A percentile compares a stretch with the other conserved stretches of the same genome.
phyloP scores from a whole-genome alignment of 2,329 filamentous ascomycete genomes.

The Ophiostoma sp. region DNA sequence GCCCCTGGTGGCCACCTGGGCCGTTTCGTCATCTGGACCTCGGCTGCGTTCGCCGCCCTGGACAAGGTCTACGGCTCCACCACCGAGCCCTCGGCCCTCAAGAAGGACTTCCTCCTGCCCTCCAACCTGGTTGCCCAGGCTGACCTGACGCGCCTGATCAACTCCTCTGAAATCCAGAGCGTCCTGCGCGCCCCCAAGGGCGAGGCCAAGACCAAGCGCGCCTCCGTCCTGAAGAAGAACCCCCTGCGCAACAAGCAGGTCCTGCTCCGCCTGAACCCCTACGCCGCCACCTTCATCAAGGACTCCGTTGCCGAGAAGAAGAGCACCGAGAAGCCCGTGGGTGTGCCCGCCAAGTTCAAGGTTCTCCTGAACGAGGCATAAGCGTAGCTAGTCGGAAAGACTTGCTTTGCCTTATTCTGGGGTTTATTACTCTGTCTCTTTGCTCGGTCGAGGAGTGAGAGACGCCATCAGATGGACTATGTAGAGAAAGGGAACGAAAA shows the following conservation, averaged over 20 bases:
- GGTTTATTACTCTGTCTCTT: not conserved
- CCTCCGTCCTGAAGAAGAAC: slow-evolving; percentile 98
- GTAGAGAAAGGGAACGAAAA: slow-evolving; percentile 10
- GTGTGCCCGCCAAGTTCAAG: slow-evolving; percentile 29
- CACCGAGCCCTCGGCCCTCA: slow-evolving; percentile 80
- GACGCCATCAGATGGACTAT: slow-evolving; percentile 4
- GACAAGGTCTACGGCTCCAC: slow-evolving; percentile 96
- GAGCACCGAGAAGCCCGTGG: slow-evolving; percentile 30
- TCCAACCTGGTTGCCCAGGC: slow-evolving; percentile 88
- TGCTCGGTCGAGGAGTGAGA: slow-evolving; percentile 9
- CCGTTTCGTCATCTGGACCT: slow-evolving; percentile 99
- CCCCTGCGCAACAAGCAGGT: slow-evolving; percentile 98
- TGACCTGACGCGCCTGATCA: slow-evolving; percentile 96
- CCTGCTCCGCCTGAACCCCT: slow-evolving; percentile 96
- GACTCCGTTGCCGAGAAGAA: slow-evolving; percentile 72
- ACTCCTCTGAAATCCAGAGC: slow-evolving; percentile 97
- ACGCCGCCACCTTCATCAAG: slow-evolving; percentile 85
- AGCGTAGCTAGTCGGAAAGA: slow-evolving; percentile 12
- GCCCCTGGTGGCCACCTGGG: slow-evolving; percentile 97
- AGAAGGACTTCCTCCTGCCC: slow-evolving; percentile 98
- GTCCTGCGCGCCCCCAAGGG: slow-evolving; percentile 91
- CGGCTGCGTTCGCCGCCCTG: slow-evolving; percentile 89
- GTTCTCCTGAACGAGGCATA: slow-evolving; percentile 29
- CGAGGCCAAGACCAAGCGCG: slow-evolving; percentile 81
- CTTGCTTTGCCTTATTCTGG: not conserved